A percentile compares a stretch with the other conserved stretches of the same genome.
Evolutionary conservation across 495 filamentous ascomycete species (phyloP).

Genomic region (Penicillium longicatenatum): DNA sequence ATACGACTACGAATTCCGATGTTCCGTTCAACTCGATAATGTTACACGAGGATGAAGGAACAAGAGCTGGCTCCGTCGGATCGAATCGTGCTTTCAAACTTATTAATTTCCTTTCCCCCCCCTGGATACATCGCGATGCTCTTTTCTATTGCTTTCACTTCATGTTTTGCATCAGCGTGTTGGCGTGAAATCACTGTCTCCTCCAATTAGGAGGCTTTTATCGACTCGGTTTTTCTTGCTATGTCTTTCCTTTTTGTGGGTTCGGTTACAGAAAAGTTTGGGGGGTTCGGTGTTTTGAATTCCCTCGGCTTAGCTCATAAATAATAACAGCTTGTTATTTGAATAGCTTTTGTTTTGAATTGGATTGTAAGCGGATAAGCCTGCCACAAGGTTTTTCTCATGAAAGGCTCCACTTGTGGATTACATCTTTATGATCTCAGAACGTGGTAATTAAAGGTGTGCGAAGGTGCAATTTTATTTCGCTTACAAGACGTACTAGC

Average conservation of each 20-base stretch:
- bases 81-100: not conserved
- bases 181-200: not conserved
- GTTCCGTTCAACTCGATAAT: not conserved
- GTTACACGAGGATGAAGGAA: not conserved
- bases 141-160: not conserved
- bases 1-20: not conserved
- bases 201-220: constrained; percentile 1
- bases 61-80: not conserved
- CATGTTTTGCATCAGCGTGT: constrained; percentile 9
- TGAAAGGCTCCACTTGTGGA: not conserved
- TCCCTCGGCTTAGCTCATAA: not conserved
- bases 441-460: not conserved
- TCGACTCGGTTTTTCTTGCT: not conserved
- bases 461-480: not conserved
- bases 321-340: not conserved
- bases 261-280: constrained; percentile 13
- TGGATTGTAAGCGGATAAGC: not conserved
- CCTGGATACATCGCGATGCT: not conserved
- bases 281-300: constrained; percentile 10
- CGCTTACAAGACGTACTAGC: not conserved
- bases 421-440: constrained; percentile 6
- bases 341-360: not conserved
- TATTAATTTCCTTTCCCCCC: not conserved
- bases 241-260: not conserved
- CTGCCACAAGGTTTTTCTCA: not conserved